phyloP scores from a whole-genome alignment of 2,329 filamentous ascomycete species.

The Diaporthe ampelina region DNA sequence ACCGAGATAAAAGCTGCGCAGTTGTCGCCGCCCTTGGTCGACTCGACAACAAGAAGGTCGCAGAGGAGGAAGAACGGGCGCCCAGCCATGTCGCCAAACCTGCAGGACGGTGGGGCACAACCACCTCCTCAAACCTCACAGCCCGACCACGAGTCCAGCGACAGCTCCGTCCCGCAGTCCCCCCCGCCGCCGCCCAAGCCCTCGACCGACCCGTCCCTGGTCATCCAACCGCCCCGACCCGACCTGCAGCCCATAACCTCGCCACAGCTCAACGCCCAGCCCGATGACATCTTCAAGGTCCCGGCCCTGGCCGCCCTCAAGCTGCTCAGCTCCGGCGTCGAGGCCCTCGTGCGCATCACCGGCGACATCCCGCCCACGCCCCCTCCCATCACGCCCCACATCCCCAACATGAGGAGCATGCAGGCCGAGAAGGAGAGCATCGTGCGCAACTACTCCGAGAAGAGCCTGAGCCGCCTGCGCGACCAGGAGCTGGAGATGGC shows the following conservation, averaged over 20 bases:
- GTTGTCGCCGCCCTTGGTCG: neutral
- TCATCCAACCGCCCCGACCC: slow-evolving; percentile 40
- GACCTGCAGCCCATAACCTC: slow-evolving; percentile 47
- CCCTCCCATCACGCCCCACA: slow-evolving; percentile 72
- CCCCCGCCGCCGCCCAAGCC: slow-evolving; percentile 56
- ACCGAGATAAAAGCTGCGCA: neutral
- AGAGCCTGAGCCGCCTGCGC: slow-evolving; percentile 62
- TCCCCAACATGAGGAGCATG: slow-evolving; percentile 76
- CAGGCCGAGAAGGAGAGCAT: slow-evolving; percentile 74
- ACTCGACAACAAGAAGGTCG: neutral
- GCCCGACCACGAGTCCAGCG: slow-evolving; percentile 30
- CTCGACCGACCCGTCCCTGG: slow-evolving; percentile 53
- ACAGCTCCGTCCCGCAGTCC: slow-evolving; percentile 48
- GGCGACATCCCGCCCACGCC: slow-evolving; percentile 88
- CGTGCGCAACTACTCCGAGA: slow-evolving; percentile 69
- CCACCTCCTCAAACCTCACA: neutral
- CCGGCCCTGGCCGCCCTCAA: slow-evolving; percentile 81
- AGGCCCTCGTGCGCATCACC: slow-evolving; percentile 78
- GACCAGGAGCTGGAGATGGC: slow-evolving; percentile 53
- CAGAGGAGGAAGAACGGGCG: neutral
- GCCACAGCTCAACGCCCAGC: slow-evolving; percentile 49
- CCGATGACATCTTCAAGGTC: slow-evolving; percentile 80
- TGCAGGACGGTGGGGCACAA: slow-evolving; percentile 31
- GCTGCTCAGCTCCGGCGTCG: slow-evolving; percentile 80
- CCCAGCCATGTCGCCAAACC: slow-evolving; percentile 40